Base-by-base conservation (phyloP, 208 protist species). In the Crithidia expoeki region DNA sequence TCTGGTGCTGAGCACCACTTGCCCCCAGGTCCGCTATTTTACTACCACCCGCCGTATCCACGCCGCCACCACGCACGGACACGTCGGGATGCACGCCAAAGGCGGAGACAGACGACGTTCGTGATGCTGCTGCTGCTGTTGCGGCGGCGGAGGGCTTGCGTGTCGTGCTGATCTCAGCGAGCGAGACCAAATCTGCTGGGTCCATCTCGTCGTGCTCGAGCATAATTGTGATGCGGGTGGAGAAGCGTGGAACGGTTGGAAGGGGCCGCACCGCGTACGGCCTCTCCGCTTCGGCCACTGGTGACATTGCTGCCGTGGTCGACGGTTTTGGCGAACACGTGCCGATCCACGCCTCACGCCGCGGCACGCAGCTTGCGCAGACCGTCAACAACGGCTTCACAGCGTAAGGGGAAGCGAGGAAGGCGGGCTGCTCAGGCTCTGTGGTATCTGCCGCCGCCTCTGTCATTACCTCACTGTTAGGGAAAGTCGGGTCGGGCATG, bases 191-290 rank as follows among this genome's bases (percentile, higher is more conserved):
- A 57, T 93, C 87, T 10, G 79, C 44, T 17, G 86, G 80, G 16
- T 90, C 74, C 63, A 93, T 55, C 23, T 84, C 83, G 53, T 90
- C 81, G 73, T 96, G 84, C 71, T 96, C 90, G 21, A 96, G 74
- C 55, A 94, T 78, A 3, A 96, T 52, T 10, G 88, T 93, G 38
- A 94, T 73, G 38, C 86, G 88, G 19, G 90, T 96, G 14, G 71
- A 77, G 66, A 88, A 90, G 25, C 88, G 90, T 40, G 90, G 90
- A 69, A 96, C 84, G 10, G 83, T 62, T 21, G 90, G 84, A 0
- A 92, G 53, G 1, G 55, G 64, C n/a, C 71, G 72, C 49, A 70
- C 21, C 55, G 44, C 30, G 69, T 77, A 74, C 21, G 72, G 51
- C 9, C 68, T 63, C 53, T 51, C 47, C 36, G 23, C 25, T 16